Evolutionary conservation across 2,329 filamentous ascomycete species (phyloP).

Genomic region (Hymenoscyphus scutula): DNA sequence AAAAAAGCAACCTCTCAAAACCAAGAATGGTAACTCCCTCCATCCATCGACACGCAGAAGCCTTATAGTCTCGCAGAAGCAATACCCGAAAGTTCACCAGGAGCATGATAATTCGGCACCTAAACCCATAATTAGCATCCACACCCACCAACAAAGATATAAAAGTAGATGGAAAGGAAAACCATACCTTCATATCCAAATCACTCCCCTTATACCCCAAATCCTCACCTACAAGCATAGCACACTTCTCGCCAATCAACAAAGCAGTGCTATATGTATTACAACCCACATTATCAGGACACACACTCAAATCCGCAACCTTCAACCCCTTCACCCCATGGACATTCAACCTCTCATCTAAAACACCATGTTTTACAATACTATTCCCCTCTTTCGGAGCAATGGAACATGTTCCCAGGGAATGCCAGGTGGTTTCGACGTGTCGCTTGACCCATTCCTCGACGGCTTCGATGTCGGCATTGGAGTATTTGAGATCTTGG

Average conservation of each 20-base stretch:
- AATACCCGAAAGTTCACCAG: slow-evolving; percentile 41
- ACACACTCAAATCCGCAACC: slow-evolving; percentile 42
- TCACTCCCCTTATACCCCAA: slow-evolving; percentile 53
- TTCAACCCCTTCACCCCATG: slow-evolving; percentile 43
- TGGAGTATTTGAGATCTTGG: slow-evolving; percentile 64
- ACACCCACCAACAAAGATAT: neutral
- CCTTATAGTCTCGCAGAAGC: slow-evolving; percentile 24
- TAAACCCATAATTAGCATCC: neutral
- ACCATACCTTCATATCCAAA: slow-evolving; percentile 69
- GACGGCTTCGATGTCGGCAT: slow-evolving; percentile 50
- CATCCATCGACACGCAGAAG: neutral
- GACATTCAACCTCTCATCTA: slow-evolving; percentile 40
- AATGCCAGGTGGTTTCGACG: slow-evolving; percentile 43
- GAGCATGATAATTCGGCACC: slow-evolving; percentile 59
- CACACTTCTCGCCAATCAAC: slow-evolving; percentile 42
- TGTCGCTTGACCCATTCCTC: slow-evolving; percentile 59
- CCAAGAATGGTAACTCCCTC: neutral
- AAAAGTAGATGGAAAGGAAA: neutral
- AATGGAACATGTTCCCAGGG: slow-evolving; percentile 42
- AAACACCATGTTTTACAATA: slow-evolving; percentile 60
- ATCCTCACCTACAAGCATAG: slow-evolving; percentile 41
- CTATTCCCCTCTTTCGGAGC: slow-evolving; percentile 55
- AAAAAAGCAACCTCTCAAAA: neutral
- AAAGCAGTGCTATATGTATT: slow-evolving; percentile 48
- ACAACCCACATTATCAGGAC: slow-evolving; percentile 41